Evolutionary conservation across 2,329 filamentous ascomycete genomes (phyloP), one percentile per base, ranked within the genome.

Genomic region (Xylariaceae sp.): DNA sequence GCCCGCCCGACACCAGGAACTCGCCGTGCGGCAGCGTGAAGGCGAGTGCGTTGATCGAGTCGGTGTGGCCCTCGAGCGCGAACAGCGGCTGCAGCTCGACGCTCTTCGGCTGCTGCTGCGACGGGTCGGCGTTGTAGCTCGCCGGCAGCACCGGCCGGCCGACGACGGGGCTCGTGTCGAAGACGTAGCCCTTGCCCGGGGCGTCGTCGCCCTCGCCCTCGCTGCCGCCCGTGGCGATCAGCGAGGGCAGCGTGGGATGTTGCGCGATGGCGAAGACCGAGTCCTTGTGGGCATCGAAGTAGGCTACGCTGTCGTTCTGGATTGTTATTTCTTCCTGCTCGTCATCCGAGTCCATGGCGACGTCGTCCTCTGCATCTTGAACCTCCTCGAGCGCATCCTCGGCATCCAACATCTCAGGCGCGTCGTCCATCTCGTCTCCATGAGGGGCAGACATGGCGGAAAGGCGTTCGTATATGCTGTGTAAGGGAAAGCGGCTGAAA

Each of bases 211-310:
- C 61, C 11, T 70, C 63, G 29, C 73, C 74, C 36, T 78, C 77
- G 35, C 72, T 75, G 44, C 89, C 92, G 40, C 92, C 92, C 0
- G 92, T 94, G 3, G 89, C 83, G 39, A 96, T 70, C 39, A 96
- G 78, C 14, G 79, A 70, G 5, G 82, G 77, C 53, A 83, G 72
- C 5, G 78, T 67, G 4, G 92, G 92, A 58, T 98, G 92, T 57
- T 94, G 87, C 13, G 90, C 87, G 57, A 98, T 92, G 61, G 85
- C 79, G 67, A 95, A 98, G 53, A 98, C 83, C 40, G 83, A 89
- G 70, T 95, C 88, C 49, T 79, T 83, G 66, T 95, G 87, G 22
- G 65, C 61, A 66, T 96, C 92, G 55, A 96, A 95, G 67, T 94
- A 90, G 39, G 87, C 90, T 46, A 81, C 70, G 45, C 87, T 93